phyloP scores from a whole-genome alignment of 257 asterid species.

The Solanum chaucha region DNA sequence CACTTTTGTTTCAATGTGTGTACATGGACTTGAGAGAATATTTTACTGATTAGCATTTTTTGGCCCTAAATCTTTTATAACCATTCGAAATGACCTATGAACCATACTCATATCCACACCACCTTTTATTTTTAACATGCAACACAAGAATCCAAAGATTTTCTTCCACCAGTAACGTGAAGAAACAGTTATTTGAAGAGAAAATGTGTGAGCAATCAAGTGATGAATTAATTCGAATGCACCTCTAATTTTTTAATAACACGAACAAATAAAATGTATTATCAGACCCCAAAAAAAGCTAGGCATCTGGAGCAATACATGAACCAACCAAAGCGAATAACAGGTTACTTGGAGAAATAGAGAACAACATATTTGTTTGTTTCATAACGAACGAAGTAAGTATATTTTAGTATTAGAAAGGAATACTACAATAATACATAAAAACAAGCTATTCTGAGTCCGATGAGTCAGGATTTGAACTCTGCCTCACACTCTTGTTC shows the following conservation, averaged over 20 bases:
- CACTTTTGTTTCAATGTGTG: background rate
- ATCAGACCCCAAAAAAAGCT: background rate
- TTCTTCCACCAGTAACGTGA: background rate
- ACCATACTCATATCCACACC: background rate
- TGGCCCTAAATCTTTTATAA: background rate
- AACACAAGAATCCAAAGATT: background rate
- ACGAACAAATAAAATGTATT: background rate
- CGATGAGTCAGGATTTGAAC: constrained; percentile 57
- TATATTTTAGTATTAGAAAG: too few relatives aligned
- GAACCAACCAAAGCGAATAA: background rate
- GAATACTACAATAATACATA: background rate
- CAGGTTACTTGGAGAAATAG: background rate
- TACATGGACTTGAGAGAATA: too few relatives aligned
- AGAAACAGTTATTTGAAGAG: background rate
- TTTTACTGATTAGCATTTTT: background rate
- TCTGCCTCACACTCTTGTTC: constrained; percentile 58
- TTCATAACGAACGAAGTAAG: too few relatives aligned
- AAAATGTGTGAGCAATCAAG: background rate
- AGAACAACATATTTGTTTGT: too few relatives aligned
- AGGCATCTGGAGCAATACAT: too few relatives aligned
- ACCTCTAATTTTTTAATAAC: background rate
- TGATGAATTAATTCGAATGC: background rate
- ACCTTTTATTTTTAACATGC: background rate
- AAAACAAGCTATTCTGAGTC: constrained; percentile 1
- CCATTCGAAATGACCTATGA: background rate